Evolutionary conservation across 257 asterid genomes (phyloP).

Genomic region (Solanum appendiculatum): DNA sequence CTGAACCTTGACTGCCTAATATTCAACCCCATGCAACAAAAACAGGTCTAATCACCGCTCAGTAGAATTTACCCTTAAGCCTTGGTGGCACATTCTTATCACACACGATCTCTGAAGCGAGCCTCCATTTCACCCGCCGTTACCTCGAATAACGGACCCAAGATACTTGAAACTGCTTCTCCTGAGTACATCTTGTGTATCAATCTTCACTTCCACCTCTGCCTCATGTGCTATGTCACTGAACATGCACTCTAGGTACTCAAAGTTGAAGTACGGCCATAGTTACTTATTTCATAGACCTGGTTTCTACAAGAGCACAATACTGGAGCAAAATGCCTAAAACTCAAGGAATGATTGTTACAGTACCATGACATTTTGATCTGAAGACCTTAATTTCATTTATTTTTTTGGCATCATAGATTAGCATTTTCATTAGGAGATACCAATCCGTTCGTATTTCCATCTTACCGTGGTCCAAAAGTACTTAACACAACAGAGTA

Average conservation of each 20-base stretch:
- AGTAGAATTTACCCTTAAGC: not conserved
- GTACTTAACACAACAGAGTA: not conserved
- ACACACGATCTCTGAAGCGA: not conserved
- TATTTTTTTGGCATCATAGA: not conserved
- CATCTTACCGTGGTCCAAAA: not conserved
- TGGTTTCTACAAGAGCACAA: not conserved
- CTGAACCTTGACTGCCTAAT: not conserved
- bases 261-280: not conserved
- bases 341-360: not conserved
- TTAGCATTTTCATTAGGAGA: not conserved
- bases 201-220: not conserved
- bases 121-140: not conserved
- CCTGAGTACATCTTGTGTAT: not conserved
- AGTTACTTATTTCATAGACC: not conserved
- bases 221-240: not conserved
- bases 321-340: not conserved
- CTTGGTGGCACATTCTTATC: not conserved
- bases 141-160: not conserved
- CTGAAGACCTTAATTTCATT: not conserved
- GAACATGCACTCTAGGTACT: not conserved
- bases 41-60: not conserved
- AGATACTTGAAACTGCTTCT: not conserved
- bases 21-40: not conserved
- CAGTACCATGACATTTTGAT: not conserved
- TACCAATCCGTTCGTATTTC: not conserved